Percentiles rank a stretch among this genome's conserved stretches.
These are phyloP conservation scores for Pythium grandisporangium DNA, from an alignment of 352 stramenopile species.

Conservation along the genomic window DNA sequence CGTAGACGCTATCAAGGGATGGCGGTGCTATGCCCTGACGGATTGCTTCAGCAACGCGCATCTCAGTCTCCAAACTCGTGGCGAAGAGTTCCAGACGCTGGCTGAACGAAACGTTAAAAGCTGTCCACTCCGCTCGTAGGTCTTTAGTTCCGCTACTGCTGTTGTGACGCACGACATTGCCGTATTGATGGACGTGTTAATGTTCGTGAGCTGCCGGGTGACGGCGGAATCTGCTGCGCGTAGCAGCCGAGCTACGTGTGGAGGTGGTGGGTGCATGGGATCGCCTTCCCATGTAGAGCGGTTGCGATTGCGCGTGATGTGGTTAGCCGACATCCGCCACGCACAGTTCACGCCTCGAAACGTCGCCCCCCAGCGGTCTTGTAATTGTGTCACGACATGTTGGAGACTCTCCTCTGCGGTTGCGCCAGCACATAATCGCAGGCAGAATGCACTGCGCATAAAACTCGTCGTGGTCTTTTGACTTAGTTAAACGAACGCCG, in stretches of 20 bases:
- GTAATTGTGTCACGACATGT: conserved; percentile 4
- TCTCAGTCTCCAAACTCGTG: neutral
- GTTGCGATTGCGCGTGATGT: conserved; percentile 5
- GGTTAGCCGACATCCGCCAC: conserved; percentile 12
- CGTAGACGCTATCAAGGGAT: neutral
- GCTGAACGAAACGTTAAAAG: too few relatives aligned
- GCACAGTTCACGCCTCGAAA: conserved; percentile 3
- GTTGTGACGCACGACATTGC: conserved; percentile 5
- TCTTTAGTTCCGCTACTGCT: conserved; percentile 1
- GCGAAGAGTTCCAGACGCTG: conserved; percentile 2
- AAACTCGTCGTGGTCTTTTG: too few relatives aligned
- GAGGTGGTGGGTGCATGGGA: conserved; percentile 3
- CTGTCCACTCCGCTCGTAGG: neutral
- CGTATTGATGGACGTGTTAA: conserved; percentile 1
- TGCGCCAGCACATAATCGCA: too few relatives aligned
- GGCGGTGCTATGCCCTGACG: conserved; percentile 1
- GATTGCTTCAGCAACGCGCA: conserved; percentile 2
- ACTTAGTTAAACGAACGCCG: too few relatives aligned
- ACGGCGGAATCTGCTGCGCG: neutral
- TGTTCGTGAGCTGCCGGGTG: neutral
- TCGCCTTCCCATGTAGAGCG: conserved; percentile 5
- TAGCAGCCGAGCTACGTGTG: conserved; percentile 2
- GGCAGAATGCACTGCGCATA: too few relatives aligned
- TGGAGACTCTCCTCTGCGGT: conserved; percentile 2
- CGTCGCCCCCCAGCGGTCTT: conserved; percentile 1